phyloP scores from a whole-genome alignment of 139 green algal genomes.

The Chlorella sp. region DNA sequence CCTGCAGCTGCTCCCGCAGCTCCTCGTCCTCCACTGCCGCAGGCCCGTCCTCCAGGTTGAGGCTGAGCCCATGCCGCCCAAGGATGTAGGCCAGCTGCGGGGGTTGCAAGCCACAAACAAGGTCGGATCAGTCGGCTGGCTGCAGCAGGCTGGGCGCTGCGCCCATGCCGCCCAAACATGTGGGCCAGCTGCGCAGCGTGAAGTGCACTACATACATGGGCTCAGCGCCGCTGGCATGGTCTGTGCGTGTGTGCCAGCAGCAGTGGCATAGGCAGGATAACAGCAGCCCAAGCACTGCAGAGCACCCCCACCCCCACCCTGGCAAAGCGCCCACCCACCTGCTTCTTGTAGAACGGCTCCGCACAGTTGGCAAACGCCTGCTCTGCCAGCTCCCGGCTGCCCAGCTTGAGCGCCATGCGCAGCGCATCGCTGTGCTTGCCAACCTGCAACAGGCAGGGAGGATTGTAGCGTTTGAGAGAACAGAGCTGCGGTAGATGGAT shows the following conservation, averaged over 20 bases:
- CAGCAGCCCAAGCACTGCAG: too few relatives aligned
- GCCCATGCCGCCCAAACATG: too few relatives aligned
- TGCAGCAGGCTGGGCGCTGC: background rate
- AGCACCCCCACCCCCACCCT: too few relatives aligned
- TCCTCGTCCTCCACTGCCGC: constrained; percentile 75
- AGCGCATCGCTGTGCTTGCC: constrained; percentile 86
- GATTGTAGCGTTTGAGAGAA: too few relatives aligned
- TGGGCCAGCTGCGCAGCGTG: too few relatives aligned
- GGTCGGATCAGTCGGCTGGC: too few relatives aligned
- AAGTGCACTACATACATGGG: too few relatives aligned
- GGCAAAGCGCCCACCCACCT: background rate
- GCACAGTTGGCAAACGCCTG: constrained; percentile 46
- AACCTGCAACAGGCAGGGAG: constrained; percentile 11
- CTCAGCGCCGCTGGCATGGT: too few relatives aligned
- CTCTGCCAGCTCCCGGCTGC: constrained; percentile 43
- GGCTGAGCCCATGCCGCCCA: constrained; percentile 68
- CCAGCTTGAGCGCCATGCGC: constrained; percentile 66
- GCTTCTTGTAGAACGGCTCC: constrained; percentile 56
- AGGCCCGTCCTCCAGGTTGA: constrained; percentile 86
- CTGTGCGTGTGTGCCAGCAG: too few relatives aligned
- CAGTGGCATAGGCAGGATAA: too few relatives aligned
- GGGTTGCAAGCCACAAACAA: background rate
- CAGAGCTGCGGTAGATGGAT: too few relatives aligned
- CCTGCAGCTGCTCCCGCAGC: constrained; percentile 60
- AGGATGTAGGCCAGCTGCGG: constrained; percentile 96